Base-by-base conservation (phyloP, 352 stramenopile genomes). In the Phytophthora uliginosa region DNA sequence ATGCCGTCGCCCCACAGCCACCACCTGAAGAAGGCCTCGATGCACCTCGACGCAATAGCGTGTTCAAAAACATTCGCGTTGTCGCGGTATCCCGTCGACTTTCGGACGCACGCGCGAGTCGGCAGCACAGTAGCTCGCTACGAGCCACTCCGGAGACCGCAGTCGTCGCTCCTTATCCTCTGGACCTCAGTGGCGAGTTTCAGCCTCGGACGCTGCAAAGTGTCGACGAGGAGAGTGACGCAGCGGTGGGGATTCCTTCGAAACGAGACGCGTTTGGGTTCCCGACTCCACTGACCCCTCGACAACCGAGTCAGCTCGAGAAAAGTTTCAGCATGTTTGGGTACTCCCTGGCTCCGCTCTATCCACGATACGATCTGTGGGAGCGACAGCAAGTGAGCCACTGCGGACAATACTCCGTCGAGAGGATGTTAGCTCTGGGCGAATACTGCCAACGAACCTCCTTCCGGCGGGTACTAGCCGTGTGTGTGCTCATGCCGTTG, bases 401-500 rank as follows among this genome's bases (percentile, higher is more conserved):
- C 8, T 52, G 45, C n/a, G 45, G 45, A 10, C 45, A 52, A 26
- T 52, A 52, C n/a, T 52, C 45, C 6, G 45, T 52, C 17, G 45
- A 52, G n/a, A 24, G 45, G 45, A 52, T 52, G 45, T n/a, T 52
- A 10, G 45, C 45, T 7, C 50, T 78, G 8, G 52, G 73, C 13
- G 65, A 81, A 17, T 78, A 81, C 57, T 71, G 59, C 36, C 45
- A 42, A 3, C 48, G 33, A 1, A 60, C 34, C 13, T 73, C 66
- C 0, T 47, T 55, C 7, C 1, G 1, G 13, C 69, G 66, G 0
- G 66, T 74, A 1, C 20, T 54, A 22, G 10, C 4, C 3, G 53
- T 78, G 40, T 70, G 58, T 34, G 10, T 65, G 0, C 15, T 76
- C 13, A 47, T 54, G 0, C 70, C 70, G 5, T 15, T 81, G 8